Evolutionary conservation across 441 rosid genomes (phyloP), one percentile per base, ranked within the genome.

Genomic region (Lagerstroemia fauriei): DNA sequence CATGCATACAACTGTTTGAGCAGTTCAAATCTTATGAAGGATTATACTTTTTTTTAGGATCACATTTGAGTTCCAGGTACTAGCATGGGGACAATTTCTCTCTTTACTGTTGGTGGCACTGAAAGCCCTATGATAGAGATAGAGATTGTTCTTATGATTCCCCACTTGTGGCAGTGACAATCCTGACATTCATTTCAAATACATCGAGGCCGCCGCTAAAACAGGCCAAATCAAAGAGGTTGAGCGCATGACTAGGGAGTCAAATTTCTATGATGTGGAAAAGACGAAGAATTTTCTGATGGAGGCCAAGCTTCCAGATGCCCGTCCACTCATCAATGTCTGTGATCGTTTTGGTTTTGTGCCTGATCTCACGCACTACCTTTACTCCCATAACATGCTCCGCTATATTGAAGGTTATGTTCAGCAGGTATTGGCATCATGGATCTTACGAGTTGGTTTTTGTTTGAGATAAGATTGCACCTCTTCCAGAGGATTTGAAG

Each of bases 341-440:
- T 97, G 98, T 85, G 99, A 97, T 80, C 97, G 98, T 25, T 97
- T 95, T 87, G 97, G 99, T 77, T 97, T 89, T 88, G 99, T 97
- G 83, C 96, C 96, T 57, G 99, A 97, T 85, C 98, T 97, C 73
- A 97, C 99, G 25, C 98, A 95, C 85, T 96, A 97, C 89, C 96
- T 97, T 25, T 97, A 97, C 90, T 80, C 98, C 76, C 96, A 86
- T 89, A 97, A 95, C 89, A 96, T 97, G 99, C 97, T 97, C 69
- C 97, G 99, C 7, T 97, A 95, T 84, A 97, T 97, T 82, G 99
- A 97, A 90, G 98, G 99, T 83, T 97, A 95, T 86, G 98, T 97
- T 74, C 99, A 96, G 89, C 96, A 97, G 98, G 99, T 97, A 88
- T 76, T 38, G 84, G 0, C 22, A 16, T 53, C 24, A 16, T 53